A percentile compares a stretch with the other conserved stretches of the same genome.
These are phyloP conservation scores for Persicaria maculosa DNA, from an alignment of 148 eudicot species.

Conservation along the genomic window DNA sequence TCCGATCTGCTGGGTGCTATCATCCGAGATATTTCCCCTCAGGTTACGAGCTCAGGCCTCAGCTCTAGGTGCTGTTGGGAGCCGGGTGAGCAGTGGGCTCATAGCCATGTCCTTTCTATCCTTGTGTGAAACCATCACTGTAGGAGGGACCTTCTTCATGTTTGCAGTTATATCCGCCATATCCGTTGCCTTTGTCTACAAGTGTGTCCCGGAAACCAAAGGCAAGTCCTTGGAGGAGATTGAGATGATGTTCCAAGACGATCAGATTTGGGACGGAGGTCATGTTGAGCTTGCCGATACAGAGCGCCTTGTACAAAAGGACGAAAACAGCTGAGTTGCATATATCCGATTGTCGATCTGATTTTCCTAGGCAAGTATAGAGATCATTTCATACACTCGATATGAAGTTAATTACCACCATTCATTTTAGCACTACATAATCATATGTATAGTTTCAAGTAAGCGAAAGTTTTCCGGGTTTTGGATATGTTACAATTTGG, in stretches of 20 bases:
- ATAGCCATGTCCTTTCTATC: constrained; percentile 77
- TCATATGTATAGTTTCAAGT: neutral
- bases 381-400: neutral
- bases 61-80: constrained; percentile 65
- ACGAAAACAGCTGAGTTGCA: neutral
- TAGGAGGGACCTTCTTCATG: constrained; percentile 30
- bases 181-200: constrained; percentile 30
- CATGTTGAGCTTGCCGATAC: constrained; percentile 21
- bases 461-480: too few species aligned
- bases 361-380: neutral
- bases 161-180: constrained; percentile 26
- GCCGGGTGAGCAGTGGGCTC: constrained; percentile 72
- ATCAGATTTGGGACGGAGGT: constrained; percentile 15
- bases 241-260: constrained; percentile 25
- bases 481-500: too few species aligned
- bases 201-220: constrained; percentile 36
- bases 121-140: constrained; percentile 33
- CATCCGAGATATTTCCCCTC: constrained; percentile 69
- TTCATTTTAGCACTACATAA: neutral
- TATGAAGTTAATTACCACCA: neutral
- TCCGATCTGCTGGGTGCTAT: constrained; percentile 81
- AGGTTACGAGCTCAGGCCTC: constrained; percentile 74
- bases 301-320: constrained; percentile 22
- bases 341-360: neutral
- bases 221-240: constrained; percentile 39